phyloP scores from a whole-genome alignment of 306 rosid genomes.

The Rosa lucieae region DNA sequence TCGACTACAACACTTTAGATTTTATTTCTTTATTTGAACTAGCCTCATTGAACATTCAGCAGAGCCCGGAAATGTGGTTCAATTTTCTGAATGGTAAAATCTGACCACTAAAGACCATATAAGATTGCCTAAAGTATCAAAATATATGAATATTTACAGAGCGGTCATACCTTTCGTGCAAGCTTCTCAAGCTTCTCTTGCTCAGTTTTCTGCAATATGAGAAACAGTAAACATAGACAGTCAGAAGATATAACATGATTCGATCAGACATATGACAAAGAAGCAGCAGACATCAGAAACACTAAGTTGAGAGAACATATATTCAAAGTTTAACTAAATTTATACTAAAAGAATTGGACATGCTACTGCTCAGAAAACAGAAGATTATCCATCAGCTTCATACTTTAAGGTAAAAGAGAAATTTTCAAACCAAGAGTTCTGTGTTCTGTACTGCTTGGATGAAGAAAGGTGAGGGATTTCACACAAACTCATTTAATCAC shows the following conservation, averaged over 20 bases:
- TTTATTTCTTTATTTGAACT: neutral
- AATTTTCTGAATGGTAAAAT: neutral
- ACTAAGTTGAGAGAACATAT: neutral
- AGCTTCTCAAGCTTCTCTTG: slow-evolving; percentile 87
- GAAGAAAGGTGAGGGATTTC: neutral
- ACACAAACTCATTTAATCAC: neutral
- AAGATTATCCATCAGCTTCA: neutral
- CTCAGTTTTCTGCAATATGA: slow-evolving; percentile 64
- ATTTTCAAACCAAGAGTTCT: neutral
- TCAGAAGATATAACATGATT: neutral
- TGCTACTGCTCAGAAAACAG: neutral
- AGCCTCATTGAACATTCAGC: neutral
- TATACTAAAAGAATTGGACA: neutral
- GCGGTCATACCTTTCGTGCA: slow-evolving; percentile 66
- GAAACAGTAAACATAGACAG: slow-evolving; percentile 5
- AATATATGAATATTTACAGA: neutral
- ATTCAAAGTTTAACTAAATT: neutral
- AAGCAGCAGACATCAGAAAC: slow-evolving; percentile 1
- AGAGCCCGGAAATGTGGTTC: neutral
- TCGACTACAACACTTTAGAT: neutral
- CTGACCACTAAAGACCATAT: neutral
- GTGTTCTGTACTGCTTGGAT: neutral
- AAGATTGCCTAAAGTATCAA: neutral
- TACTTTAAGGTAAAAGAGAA: neutral
- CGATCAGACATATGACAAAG: neutral